Base-by-base conservation (phyloP, 2,329 filamentous ascomycete species). In the Phialocephala subalpina region DNA sequence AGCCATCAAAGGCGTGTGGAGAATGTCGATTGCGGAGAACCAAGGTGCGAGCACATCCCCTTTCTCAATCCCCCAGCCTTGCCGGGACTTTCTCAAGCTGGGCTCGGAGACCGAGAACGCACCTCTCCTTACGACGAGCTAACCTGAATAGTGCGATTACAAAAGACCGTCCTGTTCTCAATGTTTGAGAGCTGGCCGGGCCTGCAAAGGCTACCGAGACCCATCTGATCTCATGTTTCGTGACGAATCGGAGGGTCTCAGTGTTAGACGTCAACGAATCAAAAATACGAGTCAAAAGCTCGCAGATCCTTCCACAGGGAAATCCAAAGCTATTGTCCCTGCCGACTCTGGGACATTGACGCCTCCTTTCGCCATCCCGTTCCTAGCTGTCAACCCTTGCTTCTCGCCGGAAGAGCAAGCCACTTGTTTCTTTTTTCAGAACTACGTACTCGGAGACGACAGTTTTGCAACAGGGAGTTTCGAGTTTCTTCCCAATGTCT, bases 151-250 rank as follows among this genome's bases (percentile, higher is more conserved):
- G 85, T 87, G 85, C 73, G 85, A 87, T 70, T 82, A 84, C 68
- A 79, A 76, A 66, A 80, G 80, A 59, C 83, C 84, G 8, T 79
- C 80, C 63, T 87, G 85, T 65, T 83, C 83, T 60, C 85, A 87
- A 74, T 87, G 85, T 71, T 78, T 82, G 62, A 85, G 86, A 73
- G 81, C 83, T 58, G 79, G 82, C 60, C 80, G 83, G 59, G 68
- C 76, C 74, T 87, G 85, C 62, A 84, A 83, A 40, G 85, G 85
- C 65, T 87, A 87, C 70, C 78, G 84, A 65, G 86, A 87, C 70
- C 78, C 84, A 49, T 80, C 84, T 58, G 84, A 87, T 69, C 80
- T 87, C 68, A 86, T 87, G 82, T 87, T 87, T 69, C 82, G 84
- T 42, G 84, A 87, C 72, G 83, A 87, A 73, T 86, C 84, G 66